A percentile compares a stretch with the other conserved stretches of the same genome.
Conservation (phyloP, 352 stramenopile genomes). For the Discostella stelligera region DNA sequence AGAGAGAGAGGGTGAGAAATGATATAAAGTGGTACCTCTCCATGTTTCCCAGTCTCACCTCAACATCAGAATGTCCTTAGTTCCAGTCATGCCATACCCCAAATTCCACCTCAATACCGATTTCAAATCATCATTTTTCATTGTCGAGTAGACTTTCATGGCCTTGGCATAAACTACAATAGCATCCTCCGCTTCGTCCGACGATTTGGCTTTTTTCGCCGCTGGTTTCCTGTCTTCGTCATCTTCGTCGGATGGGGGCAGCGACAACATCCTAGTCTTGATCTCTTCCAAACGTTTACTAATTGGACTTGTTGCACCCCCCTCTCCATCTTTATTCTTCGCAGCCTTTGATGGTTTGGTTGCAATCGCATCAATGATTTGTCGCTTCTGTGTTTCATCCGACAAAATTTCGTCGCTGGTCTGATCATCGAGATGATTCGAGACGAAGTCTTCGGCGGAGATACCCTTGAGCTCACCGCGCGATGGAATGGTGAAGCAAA, state of each 20-base stretch:
- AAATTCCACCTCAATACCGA: constrained; percentile 68
- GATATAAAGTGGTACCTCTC: neutral
- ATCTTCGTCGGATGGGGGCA: constrained; percentile 11
- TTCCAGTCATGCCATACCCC: constrained; percentile 54
- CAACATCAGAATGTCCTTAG: constrained; percentile 62
- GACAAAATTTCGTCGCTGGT: constrained; percentile 9
- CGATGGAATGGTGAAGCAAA: constrained; percentile 25
- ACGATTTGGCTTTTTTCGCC: constrained; percentile 36
- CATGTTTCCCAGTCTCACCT: constrained; percentile 12
- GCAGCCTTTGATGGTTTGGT: constrained; percentile 15
- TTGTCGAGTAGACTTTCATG: constrained; percentile 37
- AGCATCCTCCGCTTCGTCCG: constrained; percentile 2
- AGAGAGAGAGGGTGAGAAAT: neutral
- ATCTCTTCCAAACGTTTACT: constrained; percentile 30
- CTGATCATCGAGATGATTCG: constrained; percentile 27
- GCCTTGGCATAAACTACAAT: constrained; percentile 23
- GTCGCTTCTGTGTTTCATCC: constrained; percentile 13
- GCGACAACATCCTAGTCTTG: constrained; percentile 26
- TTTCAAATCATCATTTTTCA: constrained; percentile 58
- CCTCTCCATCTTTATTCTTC: constrained; percentile 17
- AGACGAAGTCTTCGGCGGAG: constrained; percentile 15
- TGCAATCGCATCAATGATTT: constrained; percentile 25
- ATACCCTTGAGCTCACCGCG: constrained; percentile 10
- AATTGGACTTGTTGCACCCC: constrained; percentile 15
- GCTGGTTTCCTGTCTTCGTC: constrained; percentile 20